Conservation (phyloP, 306 rosid genomes). For the cucumber (Cucumis sativus) region Cucumber_9930_V3 NC_026658.2:14250001-14250500, state of each 20-base stretch:
- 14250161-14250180: slow-evolving; percentile 39
- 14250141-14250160: slow-evolving; percentile 23
- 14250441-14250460: slow-evolving; percentile 35
- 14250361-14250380: slow-evolving; percentile 22
- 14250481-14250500: slow-evolving; percentile 22
- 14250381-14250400: slow-evolving; percentile 32
- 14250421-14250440: slow-evolving; percentile 33
- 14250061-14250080: background rate
- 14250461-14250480: slow-evolving; percentile 30
- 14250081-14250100: slow-evolving; percentile 15
- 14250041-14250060: background rate
- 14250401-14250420: slow-evolving; percentile 30
- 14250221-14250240: slow-evolving; percentile 26
- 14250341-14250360: slow-evolving; percentile 33
- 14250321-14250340: slow-evolving; percentile 29
- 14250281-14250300: slow-evolving; percentile 28
- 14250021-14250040: background rate
- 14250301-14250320: slow-evolving; percentile 24
- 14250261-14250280: slow-evolving; percentile 27
- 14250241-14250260: slow-evolving; percentile 20
- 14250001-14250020: background rate
- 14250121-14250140: slow-evolving; percentile 27
- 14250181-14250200: slow-evolving; percentile 24
- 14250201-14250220: slow-evolving; percentile 26
- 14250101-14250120: slow-evolving; percentile 27